Evolutionary conservation across 164 flowering plant species (phyloP).

Genomic region (Nelumbo lutea): DNA sequence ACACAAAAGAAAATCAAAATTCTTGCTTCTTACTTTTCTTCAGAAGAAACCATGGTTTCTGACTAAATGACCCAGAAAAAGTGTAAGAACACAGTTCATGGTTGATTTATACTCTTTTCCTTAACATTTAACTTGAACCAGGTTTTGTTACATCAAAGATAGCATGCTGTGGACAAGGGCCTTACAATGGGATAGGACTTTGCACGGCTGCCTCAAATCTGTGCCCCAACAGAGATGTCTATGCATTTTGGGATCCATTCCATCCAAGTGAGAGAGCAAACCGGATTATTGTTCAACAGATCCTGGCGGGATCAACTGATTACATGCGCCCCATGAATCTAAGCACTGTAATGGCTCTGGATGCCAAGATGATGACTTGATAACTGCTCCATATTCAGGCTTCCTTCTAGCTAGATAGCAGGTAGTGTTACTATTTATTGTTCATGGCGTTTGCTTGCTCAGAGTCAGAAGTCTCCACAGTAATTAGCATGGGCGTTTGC

Average conservation of each 20-base stretch:
- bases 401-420: background rate
- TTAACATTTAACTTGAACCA: conserved; percentile 12
- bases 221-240: conserved; percentile 52
- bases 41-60: no score
- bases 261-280: conserved; percentile 76
- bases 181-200: conserved; percentile 65
- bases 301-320: conserved; percentile 34
- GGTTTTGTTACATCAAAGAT: conserved; percentile 62
- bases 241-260: conserved; percentile 72
- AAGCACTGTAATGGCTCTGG: conserved; percentile 60
- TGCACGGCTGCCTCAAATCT: conserved; percentile 52
- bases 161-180: conserved; percentile 92
- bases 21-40: no score
- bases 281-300: conserved; percentile 42
- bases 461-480: no score
- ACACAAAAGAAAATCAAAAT: no score
- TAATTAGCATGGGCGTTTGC: no score
- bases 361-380: conserved; percentile 26
- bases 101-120: no score
- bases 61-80: no score
- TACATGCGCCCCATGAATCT: conserved; percentile 85
- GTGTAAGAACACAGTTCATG: no score
- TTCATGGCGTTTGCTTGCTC: background rate
- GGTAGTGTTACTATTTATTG: no score
- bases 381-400: no score